Evolutionary conservation across 306 rosid genomes (phyloP).

Genomic region (Fagus crenata): DNA sequence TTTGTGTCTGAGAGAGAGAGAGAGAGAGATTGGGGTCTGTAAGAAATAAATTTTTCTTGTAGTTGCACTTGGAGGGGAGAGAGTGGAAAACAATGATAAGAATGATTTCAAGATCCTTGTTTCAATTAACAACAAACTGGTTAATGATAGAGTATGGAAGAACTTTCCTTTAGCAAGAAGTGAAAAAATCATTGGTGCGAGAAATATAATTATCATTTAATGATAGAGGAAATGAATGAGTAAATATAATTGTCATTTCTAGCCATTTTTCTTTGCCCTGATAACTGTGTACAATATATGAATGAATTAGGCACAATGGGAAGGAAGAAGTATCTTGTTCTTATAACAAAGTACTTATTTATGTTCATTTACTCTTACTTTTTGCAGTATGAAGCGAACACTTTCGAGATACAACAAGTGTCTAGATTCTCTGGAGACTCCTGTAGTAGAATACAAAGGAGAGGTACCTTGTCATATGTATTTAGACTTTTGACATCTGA

Average conservation of each 20-base stretch:
- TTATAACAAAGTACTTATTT: background rate
- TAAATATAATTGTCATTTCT: background rate
- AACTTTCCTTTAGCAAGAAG: background rate
- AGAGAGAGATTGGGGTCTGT: background rate
- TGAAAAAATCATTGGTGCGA: too few relatives aligned
- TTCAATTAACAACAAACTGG: background rate
- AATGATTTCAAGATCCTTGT: background rate
- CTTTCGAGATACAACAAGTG: conserved; percentile 83
- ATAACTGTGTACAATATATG: background rate
- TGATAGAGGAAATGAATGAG: background rate
- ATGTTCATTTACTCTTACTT: conserved; percentile 13
- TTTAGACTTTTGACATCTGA: conserved; percentile 5
- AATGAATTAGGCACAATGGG: background rate
- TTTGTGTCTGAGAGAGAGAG: background rate
- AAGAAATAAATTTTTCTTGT: background rate
- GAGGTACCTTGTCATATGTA: conserved; percentile 54
- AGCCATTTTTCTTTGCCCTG: background rate
- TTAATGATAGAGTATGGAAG: background rate
- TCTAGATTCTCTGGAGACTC: conserved; percentile 53
- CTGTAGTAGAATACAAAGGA: conserved; percentile 41
- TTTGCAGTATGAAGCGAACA: conserved; percentile 71
- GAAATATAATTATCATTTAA: background rate
- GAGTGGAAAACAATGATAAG: background rate
- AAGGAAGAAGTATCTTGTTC: background rate
- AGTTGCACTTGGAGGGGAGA: background rate